Evolutionary conservation across 768 basidiomycete genomes (phyloP), one percentile per base, ranked within the genome.

Genomic region (Imleria badia): DNA sequence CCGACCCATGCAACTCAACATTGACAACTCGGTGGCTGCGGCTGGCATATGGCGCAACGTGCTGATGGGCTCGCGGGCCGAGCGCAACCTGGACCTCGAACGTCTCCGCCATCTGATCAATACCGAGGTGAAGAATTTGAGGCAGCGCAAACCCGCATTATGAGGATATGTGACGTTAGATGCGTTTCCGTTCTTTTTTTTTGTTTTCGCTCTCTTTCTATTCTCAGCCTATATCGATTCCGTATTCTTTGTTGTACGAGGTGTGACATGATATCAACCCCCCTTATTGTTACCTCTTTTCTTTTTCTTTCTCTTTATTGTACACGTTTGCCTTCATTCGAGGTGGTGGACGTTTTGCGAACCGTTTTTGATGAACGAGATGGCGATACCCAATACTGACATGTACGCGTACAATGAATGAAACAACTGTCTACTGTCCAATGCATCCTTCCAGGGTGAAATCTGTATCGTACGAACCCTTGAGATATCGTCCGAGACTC

Each of bases 11-110:
- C 91, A 94, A 65, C 81, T 91, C 6, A 80, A 81, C 40, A 89
- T 93, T 63, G 91, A 94, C 72, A 94, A 94, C 71, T 91, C 91
- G 0, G 88, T 94, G 47, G 88, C 91, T 19, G 89, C 90, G 40
- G 90, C 89, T 15, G 91, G 91, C 3, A 90, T 94, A 56, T 94
- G 91, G 91, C 85, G 91, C 48, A 94, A 94, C 66, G 81, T 93
- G 49, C 80, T 94, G 54, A 94, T 94, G 91, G 91, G 91, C 35
- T 93, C 91, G 4, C 82, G 90, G 8, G 89, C 91, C 5, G 91
- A 94, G 65, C 81, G 91, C 52, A 90, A 88, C 59, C 77, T 94
- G 11, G 91, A 94, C 69, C 76, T 94, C 40, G 91, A 93, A 64
- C 83, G 91, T 15, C 77, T 94, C 45, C 81, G 91, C 19, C 91